Evolutionary conservation across 202 grass and related monocot genomes (phyloP).

Genomic region (Schoenoplectus triqueter): DNA sequence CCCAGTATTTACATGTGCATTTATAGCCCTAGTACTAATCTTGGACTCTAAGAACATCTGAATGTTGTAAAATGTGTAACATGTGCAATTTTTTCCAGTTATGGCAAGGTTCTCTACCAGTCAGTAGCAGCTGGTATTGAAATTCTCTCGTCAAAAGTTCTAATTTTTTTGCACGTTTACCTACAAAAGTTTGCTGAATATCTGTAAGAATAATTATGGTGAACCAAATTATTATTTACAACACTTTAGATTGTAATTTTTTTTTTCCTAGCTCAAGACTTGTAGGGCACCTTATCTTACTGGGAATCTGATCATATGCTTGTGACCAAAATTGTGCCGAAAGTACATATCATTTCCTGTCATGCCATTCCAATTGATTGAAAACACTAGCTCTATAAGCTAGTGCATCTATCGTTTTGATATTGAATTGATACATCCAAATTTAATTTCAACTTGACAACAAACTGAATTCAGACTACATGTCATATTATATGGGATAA

Average conservation of each 20-base stretch:
- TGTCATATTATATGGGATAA: slow-evolving; percentile 41
- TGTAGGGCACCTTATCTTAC: slow-evolving; percentile 35
- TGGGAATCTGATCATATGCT: slow-evolving; percentile 16
- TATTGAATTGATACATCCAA: slow-evolving; percentile 18
- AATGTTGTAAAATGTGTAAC: background rate
- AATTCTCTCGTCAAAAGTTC: background rate
- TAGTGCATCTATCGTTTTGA: slow-evolving; percentile 39
- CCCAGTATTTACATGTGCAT: background rate
- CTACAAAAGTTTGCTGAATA: background rate
- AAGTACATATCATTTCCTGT: slow-evolving; percentile 26
- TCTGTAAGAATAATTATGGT: slow-evolving; percentile 20
- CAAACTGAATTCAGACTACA: slow-evolving; percentile 8
- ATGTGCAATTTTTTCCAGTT: background rate
- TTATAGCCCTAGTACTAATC: background rate
- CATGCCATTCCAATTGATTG: slow-evolving; percentile 32
- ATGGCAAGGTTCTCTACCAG: background rate
- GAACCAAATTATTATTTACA: slow-evolving; percentile 15
- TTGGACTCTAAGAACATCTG: background rate
- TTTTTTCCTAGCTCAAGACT: background rate
- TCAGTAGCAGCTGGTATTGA: background rate
- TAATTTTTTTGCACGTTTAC: background rate
- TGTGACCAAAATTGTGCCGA: slow-evolving; percentile 31
- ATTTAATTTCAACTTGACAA: slow-evolving; percentile 26
- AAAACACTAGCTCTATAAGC: slow-evolving; percentile 38
- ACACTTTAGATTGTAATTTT: background rate